phyloP scores from a whole-genome alignment of 2,329 filamentous ascomycete species.

The Monilinia vaccinii-corymbosi region DNA sequence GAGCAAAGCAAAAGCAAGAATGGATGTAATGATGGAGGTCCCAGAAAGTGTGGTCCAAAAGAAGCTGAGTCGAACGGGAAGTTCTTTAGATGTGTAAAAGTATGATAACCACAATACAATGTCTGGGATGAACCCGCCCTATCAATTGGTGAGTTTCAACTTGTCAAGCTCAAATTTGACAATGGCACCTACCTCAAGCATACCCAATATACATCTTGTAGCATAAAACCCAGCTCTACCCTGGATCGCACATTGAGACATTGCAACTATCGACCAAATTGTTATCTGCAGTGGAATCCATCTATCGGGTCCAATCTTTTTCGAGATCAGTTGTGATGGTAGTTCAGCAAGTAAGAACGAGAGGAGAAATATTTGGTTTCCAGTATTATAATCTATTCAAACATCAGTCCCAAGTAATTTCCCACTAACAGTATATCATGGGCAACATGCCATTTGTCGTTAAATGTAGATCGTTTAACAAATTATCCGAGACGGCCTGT shows the following conservation, averaged over 20 bases:
- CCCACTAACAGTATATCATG: not conserved
- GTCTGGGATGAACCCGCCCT: constrained; percentile 55
- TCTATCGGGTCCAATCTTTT: constrained; percentile 40
- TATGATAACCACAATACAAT: constrained; percentile 62
- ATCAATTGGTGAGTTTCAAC: not conserved
- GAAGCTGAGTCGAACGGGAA: constrained; percentile 56
- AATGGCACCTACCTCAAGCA: constrained; percentile 28
- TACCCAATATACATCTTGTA: constrained; percentile 31
- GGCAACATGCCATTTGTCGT: constrained; percentile 33
- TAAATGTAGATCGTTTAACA: constrained; percentile 43
- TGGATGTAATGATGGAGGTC: constrained; percentile 36
- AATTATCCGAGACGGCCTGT: constrained; percentile 51
- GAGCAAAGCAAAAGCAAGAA: constrained; percentile 47
- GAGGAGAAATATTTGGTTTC: constrained; percentile 32
- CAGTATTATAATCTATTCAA: constrained; percentile 19
- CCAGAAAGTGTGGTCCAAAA: constrained; percentile 60
- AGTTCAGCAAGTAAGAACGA: constrained; percentile 38
- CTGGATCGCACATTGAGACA: constrained; percentile 36
- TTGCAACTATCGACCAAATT: constrained; percentile 40
- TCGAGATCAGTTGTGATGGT: constrained; percentile 39
- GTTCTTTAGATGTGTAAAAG: constrained; percentile 64
- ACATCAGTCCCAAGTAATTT: not conserved
- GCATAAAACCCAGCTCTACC: constrained; percentile 36
- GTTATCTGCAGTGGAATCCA: constrained; percentile 45
- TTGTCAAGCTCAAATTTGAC: constrained; percentile 14